These are phyloP conservation scores for Grosmannia clavigera DNA, from an alignment of 2,329 filamentous ascomycete species.

Conservation along the genomic window DNA sequence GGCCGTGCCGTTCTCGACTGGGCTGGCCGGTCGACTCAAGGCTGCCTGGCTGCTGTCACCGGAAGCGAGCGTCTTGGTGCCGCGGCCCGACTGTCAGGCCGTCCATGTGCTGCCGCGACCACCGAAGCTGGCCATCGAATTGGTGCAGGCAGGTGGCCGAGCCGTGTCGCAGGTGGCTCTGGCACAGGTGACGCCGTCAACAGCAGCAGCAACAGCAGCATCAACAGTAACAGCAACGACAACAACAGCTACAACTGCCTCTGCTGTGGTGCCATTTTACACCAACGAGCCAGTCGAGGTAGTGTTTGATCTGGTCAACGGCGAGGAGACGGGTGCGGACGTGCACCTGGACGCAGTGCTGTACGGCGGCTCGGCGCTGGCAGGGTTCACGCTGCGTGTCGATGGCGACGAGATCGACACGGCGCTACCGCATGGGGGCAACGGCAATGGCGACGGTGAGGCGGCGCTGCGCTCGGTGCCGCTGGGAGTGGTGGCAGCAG, in stretches of 20 bases:
- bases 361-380: conserved; percentile 40
- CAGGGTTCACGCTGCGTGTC: conserved; percentile 28
- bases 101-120: conserved; percentile 76
- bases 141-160: conserved; percentile 18
- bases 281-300: conserved; percentile 66
- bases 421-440: conserved; percentile 3
- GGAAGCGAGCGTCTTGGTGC: conserved; percentile 30
- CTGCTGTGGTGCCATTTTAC: conserved; percentile 51
- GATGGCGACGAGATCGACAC: conserved; percentile 14
- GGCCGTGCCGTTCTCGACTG: conserved; percentile 39
- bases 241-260: not conserved
- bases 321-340: conserved; percentile 67
- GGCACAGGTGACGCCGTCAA: not conserved
- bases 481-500: conserved; percentile 35
- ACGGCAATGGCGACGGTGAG: not conserved
- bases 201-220: not conserved
- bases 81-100: conserved; percentile 36
- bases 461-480: conserved; percentile 26
- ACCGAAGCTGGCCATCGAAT: conserved; percentile 72
- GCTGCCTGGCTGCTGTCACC: conserved; percentile 39
- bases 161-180: too few species aligned
- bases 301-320: conserved; percentile 60
- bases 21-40: conserved; percentile 14
- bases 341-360: conserved; percentile 59
- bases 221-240: too few species aligned